Evolutionary conservation across 129 eudicot genomes (phyloP), one percentile per base, ranked within the genome.

Genomic region (Sambucus nigra): DNA sequence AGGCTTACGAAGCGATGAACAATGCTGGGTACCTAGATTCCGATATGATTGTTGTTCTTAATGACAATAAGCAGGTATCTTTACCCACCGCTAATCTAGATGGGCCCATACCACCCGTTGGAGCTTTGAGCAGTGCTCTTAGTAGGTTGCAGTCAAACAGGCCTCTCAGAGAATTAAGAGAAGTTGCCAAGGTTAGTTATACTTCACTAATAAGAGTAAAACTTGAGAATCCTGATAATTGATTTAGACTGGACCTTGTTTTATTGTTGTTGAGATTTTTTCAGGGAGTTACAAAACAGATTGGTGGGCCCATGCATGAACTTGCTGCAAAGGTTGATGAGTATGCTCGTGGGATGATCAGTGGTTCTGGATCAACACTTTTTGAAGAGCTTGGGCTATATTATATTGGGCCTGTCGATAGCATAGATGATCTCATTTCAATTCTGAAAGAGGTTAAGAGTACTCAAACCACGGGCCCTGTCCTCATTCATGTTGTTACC

Each of bases 1-100:
- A 91, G 60, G 98, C 98, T 25, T 91, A 85, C 39, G 98, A 91
- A 69, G 98, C 98, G n/a, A 91, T 91, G 98, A 91, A 91, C 69
- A 91, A 91, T 68, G 98, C 98, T 6, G 98, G 98, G 3, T 91
- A 85, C 56, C 49, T 91, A 7, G 98, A 91, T 70, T 91, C 98
- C 2, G 98, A 91, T 63, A 91, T 91, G 98, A 91, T 91, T 3
- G 98, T 91, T 6, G 82, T 91, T 53, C 89, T 91, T 31, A 91
- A 91, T 16, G 98, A 91, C 71, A 91, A 91, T 68, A 91, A 76
- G 67, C 98, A 91, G 68, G 98, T 91, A 33, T 91, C 98, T 1
- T 67, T 91, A 65, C 98, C 98, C 21, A 91, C 98, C 21, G 98
- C 98, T n/a, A 91, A 72, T 20, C 68, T 91, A 45, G 98, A 91